Base-by-base conservation (phyloP, 805 yeast species). In the Kuraishia hungarica region DNA sequence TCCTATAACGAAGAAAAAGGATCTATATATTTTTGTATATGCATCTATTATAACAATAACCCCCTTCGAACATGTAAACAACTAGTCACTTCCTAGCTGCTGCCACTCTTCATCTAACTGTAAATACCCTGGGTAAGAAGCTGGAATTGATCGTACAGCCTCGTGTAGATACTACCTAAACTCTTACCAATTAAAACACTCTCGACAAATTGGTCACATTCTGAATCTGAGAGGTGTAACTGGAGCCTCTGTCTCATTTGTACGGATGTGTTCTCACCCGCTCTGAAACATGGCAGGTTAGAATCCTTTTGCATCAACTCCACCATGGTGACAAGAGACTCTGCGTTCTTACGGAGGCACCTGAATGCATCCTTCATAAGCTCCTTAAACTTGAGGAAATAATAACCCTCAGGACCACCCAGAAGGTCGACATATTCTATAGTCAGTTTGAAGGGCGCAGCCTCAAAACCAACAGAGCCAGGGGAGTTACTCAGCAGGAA, bases 401-500 rank as follows among this genome's bases (percentile, higher is more conserved):
- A 71, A 22, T 74, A 79, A 20, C 90, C 81, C 1, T 82, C 84
- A 0, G 77, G 55, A 0, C 98, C 98, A 11, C 96, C 99, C 61
- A 94, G 68, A 2, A 94, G 69, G 35, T 92, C 97, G 22, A 93
- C 82, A 62, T 94, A 94, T 64, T 94, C 99, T 57, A 77, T 76
- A 0, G 98, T 90, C 19, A 94, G 75, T 67, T 94, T 94, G 76
- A 94, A 94, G 1, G 99, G 97, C 1, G 98, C 97, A 1, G 97
- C 96, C 66, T 94, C 99, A 67, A 94, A 92, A 0, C 97, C 97
- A 55, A 94, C 91, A 52, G 96, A 87, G 2, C 99, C 99, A 0
- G 99, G 99, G 0, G 97, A 86, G 65, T 94, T 93, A 0, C 97
- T 89, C 2, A 93, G 75, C 67, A 93, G 71, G 68, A 90, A 93